Evolutionary conservation across 257 asterid species (phyloP), one percentile per base, ranked within the genome.

Genomic region (Solanum verrucosum): DNA sequence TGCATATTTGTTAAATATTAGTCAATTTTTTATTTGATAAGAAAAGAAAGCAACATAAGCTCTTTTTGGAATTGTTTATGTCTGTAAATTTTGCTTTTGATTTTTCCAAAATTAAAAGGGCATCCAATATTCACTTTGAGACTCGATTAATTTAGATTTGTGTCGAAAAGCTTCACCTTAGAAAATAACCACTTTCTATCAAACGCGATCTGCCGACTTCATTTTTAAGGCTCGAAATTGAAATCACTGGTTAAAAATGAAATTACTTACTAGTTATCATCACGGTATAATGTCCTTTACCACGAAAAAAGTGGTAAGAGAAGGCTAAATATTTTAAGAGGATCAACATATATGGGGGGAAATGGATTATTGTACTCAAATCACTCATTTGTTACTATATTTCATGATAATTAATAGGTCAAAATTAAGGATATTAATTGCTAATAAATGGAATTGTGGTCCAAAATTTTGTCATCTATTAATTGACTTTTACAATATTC

Each of bases 391-490:
- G 34, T 40, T n/a, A 15, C 20, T 44, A 42, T 23, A 14, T 42
- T 79, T 42, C 25, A 81, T 16, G 68, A 27, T 79, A 79, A 75
- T 37, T 37, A 37, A 77, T 77, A 78, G 11, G 25, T 27, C 27
- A 27, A 81, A 81, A 44, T 12, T 44, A 15, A 79, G 9, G 1
- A 27, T 81, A 20, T 81, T 16, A 4, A 81, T 27, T 44, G 27
- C 65, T 46, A 44, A 27, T 46, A 44, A 27, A 81, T 27, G 25
- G 18, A 46, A 81, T n/a, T 16, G 85, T 46, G 85, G 70, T 81
- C 42, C 85, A 81, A 46, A 15, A 27, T 79, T 79, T 79, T 79
- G 67, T 27, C 85, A 81, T 81, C 18, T 81, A 81, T 81, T 46
- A 46, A 46, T 77, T 81, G 40, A 3, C 16, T 46, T 29, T 81